Conservation (phyloP, 2,329 filamentous ascomycete genomes). For the Plenodomus lindquistii region DNA sequence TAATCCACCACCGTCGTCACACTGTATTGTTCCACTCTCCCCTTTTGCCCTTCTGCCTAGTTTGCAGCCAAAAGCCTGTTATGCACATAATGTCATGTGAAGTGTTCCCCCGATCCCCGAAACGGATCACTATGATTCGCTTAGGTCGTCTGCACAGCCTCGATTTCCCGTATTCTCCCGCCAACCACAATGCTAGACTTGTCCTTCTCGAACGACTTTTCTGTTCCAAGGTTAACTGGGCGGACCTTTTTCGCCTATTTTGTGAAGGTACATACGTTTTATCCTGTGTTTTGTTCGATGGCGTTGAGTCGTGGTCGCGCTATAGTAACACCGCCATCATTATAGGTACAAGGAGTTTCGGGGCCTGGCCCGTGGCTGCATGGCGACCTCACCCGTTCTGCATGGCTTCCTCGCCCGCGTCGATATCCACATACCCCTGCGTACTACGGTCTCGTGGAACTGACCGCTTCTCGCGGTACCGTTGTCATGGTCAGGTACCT, state of each 20-base stretch:
- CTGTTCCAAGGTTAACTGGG: too few relatives aligned
- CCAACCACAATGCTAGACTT: not conserved
- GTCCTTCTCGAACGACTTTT: too few relatives aligned
- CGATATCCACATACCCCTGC: not conserved
- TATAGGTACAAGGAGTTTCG: too few relatives aligned
- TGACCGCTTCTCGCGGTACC: not conserved
- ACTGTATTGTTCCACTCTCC: not conserved
- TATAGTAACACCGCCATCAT: not conserved
- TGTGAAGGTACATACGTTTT: not conserved
- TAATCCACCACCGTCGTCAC: not conserved
- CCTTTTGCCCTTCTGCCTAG: not conserved
- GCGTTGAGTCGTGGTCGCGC: not conserved
- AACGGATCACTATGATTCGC: not conserved
- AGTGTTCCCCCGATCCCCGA: not conserved
- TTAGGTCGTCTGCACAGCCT: not conserved
- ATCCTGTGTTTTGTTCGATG: not conserved
- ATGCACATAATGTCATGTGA: constrained; percentile 7
- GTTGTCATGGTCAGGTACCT: not conserved
- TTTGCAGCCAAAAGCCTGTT: not conserved
- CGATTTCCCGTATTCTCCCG: not conserved
- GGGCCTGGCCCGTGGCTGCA: not conserved
- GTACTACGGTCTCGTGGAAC: not conserved
- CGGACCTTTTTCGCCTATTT: not conserved
- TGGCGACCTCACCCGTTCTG: not conserved
- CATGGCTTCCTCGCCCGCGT: not conserved